phyloP scores from a whole-genome alignment of 257 asterid species.

The Coffea eugenioides region DNA sequence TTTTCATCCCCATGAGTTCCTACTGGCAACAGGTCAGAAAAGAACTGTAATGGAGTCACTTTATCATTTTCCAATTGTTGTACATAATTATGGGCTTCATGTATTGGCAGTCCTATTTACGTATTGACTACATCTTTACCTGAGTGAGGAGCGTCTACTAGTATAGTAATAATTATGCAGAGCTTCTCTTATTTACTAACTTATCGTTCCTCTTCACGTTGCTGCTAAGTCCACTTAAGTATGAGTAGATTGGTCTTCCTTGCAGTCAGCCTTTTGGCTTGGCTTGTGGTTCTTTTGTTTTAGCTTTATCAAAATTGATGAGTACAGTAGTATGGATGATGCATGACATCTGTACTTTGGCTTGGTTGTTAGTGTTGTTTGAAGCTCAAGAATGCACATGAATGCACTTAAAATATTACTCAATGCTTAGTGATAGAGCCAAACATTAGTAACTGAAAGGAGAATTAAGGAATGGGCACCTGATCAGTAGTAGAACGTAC shows the following conservation, averaged over 20 bases:
- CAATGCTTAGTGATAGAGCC: neutral
- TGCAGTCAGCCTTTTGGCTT: neutral
- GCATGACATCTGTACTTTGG: neutral
- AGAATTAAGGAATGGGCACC: neutral
- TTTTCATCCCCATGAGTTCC: conserved; percentile 93
- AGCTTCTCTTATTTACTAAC: neutral
- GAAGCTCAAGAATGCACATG: neutral
- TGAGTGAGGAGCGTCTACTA: neutral
- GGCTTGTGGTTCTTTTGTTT: neutral
- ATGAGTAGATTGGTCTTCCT: neutral
- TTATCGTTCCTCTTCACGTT: neutral
- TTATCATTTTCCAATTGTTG: neutral
- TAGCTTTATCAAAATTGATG: neutral
- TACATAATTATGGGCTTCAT: neutral
- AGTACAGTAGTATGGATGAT: neutral
- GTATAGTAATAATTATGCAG: neutral
- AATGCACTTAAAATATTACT: neutral
- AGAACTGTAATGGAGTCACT: conserved; percentile 20
- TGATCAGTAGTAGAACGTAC: neutral
- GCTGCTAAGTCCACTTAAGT: neutral
- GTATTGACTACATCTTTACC: neutral
- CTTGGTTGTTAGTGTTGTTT: neutral
- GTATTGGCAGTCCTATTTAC: neutral
- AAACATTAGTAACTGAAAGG: neutral
- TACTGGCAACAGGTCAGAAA: conserved; percentile 91